Evolutionary conservation across 805 yeast genomes (phyloP).

Genomic region (Lachancea dasiensis): DNA sequence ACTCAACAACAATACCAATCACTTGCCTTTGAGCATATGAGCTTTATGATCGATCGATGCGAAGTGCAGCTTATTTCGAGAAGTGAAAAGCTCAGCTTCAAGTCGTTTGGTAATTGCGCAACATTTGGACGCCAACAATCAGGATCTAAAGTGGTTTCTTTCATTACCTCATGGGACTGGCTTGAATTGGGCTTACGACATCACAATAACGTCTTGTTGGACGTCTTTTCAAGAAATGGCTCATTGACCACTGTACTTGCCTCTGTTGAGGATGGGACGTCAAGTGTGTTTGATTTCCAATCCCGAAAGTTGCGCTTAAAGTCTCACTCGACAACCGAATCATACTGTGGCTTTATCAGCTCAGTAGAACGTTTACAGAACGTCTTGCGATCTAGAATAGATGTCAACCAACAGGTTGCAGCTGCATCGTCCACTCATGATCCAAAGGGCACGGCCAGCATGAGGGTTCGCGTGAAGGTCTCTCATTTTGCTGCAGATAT

Average conservation of each 20-base stretch:
- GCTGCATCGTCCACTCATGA: background rate
- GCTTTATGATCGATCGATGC: constrained; percentile 5
- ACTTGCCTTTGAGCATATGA: background rate
- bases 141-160: background rate
- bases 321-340: background rate
- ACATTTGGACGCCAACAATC: background rate
- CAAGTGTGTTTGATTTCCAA: background rate
- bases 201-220: constrained; percentile 1
- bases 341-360: constrained; percentile 1
- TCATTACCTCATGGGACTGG: constrained; percentile 1
- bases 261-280: background rate
- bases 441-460: background rate
- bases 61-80: constrained; percentile 5
- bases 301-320: constrained; percentile 4
- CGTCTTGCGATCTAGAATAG: background rate
- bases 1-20: too few species aligned
- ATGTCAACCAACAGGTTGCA: background rate
- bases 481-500: too few species aligned
- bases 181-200: constrained; percentile 4
- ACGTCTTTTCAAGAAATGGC: constrained; percentile 4
- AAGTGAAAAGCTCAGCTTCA: background rate
- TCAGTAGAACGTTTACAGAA: background rate
- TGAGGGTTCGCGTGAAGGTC: too few species aligned
- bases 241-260: constrained; percentile 1
- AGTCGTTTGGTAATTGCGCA: constrained; percentile 4